Evolutionary conservation across 1,284 basidiomycete genomes (phyloP).

Genomic region (Garcileccinum viscosum): DNA sequence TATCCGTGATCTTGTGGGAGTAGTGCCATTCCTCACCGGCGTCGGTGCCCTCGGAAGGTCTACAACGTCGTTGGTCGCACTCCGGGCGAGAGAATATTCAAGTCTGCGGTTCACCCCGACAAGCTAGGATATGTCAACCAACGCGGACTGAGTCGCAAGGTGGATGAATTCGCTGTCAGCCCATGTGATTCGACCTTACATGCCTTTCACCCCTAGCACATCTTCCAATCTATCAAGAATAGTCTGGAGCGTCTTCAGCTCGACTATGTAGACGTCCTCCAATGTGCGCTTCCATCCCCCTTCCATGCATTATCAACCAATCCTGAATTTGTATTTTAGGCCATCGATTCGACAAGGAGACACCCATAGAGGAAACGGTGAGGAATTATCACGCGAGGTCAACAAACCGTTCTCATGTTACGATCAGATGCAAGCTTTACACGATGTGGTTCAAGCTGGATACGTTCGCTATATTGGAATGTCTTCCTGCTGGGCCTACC

Average conservation of each 20-base stretch:
- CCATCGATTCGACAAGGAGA: constrained; percentile 27
- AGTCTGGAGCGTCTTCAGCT: constrained; percentile 68
- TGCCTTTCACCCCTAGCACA: constrained; percentile 48
- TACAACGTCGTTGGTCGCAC: constrained; percentile 41
- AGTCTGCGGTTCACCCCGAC: constrained; percentile 33
- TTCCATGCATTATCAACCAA: neutral
- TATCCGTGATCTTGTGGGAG: neutral
- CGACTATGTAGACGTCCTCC: constrained; percentile 72
- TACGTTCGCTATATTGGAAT: constrained; percentile 62
- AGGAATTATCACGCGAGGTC: neutral
- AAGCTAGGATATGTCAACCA: constrained; percentile 60
- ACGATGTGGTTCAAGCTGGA: constrained; percentile 56
- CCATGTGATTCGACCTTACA: neutral
- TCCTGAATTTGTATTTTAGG: constrained; percentile 6
- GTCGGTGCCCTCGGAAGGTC: constrained; percentile 32
- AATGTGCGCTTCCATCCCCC: constrained; percentile 44
- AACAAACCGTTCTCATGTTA: neutral
- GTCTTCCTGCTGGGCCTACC: constrained; percentile 42
- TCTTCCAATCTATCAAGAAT: constrained; percentile 72
- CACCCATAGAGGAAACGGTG: constrained; percentile 30
- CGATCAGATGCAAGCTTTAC: constrained; percentile 55
- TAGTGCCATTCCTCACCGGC: neutral
- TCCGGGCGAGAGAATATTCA: constrained; percentile 24
- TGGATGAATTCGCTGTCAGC: constrained; percentile 12
- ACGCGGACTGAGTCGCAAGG: constrained; percentile 56